phyloP scores from a whole-genome alignment of 306 rosid genomes.

The Abrus pulchellus region DNA sequence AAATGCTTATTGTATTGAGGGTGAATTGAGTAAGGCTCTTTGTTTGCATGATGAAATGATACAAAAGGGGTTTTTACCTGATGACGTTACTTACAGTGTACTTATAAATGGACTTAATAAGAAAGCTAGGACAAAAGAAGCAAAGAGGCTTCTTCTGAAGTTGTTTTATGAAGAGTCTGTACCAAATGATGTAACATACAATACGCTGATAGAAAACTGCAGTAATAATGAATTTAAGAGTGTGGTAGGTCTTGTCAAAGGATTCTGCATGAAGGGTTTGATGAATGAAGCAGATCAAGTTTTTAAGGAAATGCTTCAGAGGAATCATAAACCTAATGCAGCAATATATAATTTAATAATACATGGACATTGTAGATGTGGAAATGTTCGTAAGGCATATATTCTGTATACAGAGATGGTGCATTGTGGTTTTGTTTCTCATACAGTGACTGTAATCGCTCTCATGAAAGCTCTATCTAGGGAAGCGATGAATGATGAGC shows the following conservation, averaged over 20 bases:
- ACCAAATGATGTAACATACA: conserved; percentile 74
- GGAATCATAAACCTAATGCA: conserved; percentile 65
- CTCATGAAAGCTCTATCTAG: conserved; percentile 70
- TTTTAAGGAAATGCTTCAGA: conserved; percentile 69
- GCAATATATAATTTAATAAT: conserved; percentile 74
- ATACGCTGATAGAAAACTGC: conserved; percentile 83
- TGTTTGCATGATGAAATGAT: conserved; percentile 84
- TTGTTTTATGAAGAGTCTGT: conserved; percentile 77
- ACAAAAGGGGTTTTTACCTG: conserved; percentile 77
- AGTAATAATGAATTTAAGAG: conserved; percentile 68
- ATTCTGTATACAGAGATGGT: conserved; percentile 71
- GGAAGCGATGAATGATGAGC: conserved; percentile 71
- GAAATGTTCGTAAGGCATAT: conserved; percentile 74
- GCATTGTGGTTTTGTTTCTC: conserved; percentile 74
- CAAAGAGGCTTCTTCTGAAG: conserved; percentile 88
- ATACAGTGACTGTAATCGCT: conserved; percentile 72
- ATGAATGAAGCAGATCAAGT: conserved; percentile 87
- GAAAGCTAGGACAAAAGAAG: conserved; percentile 85
- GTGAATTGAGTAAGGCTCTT: conserved; percentile 78
- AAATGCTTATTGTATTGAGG: conserved; percentile 81
- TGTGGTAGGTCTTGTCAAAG: conserved; percentile 80
- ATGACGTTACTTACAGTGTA: conserved; percentile 86
- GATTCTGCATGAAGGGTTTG: conserved; percentile 92
- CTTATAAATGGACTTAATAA: conserved; percentile 91
- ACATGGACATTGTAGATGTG: conserved; percentile 84